These are phyloP conservation scores for Leucocoprinus birnbaumii DNA, from an alignment of 768 basidiomycete genomes.

Conservation along the genomic window DNA sequence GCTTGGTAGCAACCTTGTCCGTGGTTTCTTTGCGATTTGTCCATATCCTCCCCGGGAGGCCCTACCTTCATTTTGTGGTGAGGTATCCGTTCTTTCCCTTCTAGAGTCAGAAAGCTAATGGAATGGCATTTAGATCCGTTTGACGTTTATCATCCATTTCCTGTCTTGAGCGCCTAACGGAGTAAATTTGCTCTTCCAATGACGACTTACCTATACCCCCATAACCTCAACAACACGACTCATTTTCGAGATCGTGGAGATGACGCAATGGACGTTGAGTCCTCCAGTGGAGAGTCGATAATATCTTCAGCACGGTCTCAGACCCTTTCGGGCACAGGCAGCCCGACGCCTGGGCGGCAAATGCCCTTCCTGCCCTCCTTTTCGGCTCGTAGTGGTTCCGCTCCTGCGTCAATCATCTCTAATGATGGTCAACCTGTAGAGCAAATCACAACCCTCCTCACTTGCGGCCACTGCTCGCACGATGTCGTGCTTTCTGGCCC, in stretches of 20 bases:
- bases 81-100: too few relatives aligned
- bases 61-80: too few relatives aligned
- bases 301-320: background rate
- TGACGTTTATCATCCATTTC: too few relatives aligned
- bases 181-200: background rate
- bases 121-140: too few relatives aligned
- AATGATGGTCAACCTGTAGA: slow-evolving; percentile 3
- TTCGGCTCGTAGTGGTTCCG: background rate
- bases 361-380: background rate
- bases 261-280: slow-evolving; percentile 11
- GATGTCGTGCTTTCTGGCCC: slow-evolving; percentile 10
- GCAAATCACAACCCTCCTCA: slow-evolving; percentile 7
- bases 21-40: too few relatives aligned
- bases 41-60: too few relatives aligned
- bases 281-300: slow-evolving; percentile 6
- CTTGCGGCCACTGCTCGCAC: slow-evolving; percentile 11
- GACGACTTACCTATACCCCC: slow-evolving; percentile 1
- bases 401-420: background rate
- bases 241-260: slow-evolving; percentile 7
- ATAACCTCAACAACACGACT: background rate
- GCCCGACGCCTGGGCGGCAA: slow-evolving; percentile 6
- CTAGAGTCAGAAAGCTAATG: slow-evolving; percentile 4
- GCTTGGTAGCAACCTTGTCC: too few relatives aligned
- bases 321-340: background rate
- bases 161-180: background rate